Conservation (phyloP, 1,284 basidiomycete genomes). For the Ceratobasidium sp. region DNA sequence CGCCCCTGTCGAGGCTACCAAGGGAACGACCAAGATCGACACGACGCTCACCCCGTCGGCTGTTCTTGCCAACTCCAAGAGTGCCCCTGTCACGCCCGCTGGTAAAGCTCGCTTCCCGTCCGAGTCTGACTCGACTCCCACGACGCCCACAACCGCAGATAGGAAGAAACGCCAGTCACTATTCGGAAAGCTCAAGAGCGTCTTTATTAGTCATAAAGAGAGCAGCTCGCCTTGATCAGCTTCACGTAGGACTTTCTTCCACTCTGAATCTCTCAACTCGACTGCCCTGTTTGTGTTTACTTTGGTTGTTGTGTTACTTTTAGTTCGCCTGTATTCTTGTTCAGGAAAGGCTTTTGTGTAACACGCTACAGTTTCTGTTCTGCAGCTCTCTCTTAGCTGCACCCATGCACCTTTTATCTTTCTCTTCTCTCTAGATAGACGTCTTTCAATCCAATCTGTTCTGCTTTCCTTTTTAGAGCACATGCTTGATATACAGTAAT, state of each 20-base stretch:
- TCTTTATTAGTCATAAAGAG: conserved; percentile 47
- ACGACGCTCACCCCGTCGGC: conserved; percentile 15
- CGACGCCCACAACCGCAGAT: conserved; percentile 14
- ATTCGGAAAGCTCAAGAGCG: conserved; percentile 53
- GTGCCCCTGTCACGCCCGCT: conserved; percentile 24
- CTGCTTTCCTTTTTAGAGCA: conserved; percentile 46
- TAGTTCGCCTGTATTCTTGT: conserved; percentile 32
- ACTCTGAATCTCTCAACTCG: not conserved
- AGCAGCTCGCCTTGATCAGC: conserved; percentile 12
- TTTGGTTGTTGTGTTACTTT: conserved; percentile 24
- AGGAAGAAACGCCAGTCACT: conserved; percentile 54
- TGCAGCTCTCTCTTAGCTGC: conserved; percentile 27
- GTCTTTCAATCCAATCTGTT: conserved; percentile 16
- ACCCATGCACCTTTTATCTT: conserved; percentile 23
- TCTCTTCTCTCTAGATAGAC: conserved; percentile 33
- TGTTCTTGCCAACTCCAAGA: conserved; percentile 2
- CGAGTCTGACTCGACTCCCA: conserved; percentile 7
- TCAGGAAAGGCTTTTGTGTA: conserved; percentile 12
- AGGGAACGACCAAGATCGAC: conserved; percentile 31
- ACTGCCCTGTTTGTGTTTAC: not conserved
- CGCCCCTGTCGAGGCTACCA: conserved; percentile 10
- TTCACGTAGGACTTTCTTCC: not conserved
- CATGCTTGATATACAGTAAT: conserved; percentile 52
- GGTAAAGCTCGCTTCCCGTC: conserved; percentile 34
- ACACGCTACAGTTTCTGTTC: conserved; percentile 24